Evolutionary conservation across 148 eudicot genomes (phyloP).

Genomic region (Mesembryanthemum crystallinum): DNA sequence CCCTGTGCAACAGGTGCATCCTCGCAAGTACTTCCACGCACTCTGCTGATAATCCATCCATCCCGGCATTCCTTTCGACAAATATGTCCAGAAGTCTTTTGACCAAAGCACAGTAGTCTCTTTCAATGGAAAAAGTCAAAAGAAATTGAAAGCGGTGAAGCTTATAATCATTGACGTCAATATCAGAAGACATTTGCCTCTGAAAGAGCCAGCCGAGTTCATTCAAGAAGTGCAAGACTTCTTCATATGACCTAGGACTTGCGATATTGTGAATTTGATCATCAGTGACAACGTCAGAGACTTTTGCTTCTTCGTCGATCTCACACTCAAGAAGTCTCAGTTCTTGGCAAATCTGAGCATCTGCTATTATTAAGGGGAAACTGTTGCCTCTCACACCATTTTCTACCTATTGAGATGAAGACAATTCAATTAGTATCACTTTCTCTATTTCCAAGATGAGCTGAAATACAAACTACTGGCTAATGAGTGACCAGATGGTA

Average conservation of each 20-base stretch:
- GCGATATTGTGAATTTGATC: constrained; percentile 15
- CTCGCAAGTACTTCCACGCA: constrained; percentile 22
- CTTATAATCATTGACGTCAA: constrained; percentile 22
- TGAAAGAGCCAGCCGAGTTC: constrained; percentile 42
- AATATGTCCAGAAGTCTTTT: constrained; percentile 30
- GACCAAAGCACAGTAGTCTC: constrained; percentile 34
- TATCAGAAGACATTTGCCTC: constrained; percentile 26
- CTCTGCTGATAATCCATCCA: constrained; percentile 27
- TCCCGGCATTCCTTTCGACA: constrained; percentile 17
- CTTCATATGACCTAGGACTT: constrained; percentile 26
- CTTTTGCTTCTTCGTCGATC: constrained; percentile 34
- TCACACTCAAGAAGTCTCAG: constrained; percentile 64
- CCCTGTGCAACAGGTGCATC: constrained; percentile 37
- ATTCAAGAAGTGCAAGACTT: constrained; percentile 30
- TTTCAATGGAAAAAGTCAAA: constrained; percentile 35
- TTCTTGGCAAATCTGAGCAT: constrained; percentile 64
- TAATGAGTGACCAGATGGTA: constrained; percentile 26
- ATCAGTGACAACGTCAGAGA: constrained; percentile 16
- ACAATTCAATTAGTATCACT: constrained; percentile 13
- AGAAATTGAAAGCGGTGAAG: constrained; percentile 33
- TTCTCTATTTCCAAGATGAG: background rate
- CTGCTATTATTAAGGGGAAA: constrained; percentile 75
- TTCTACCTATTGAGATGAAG: constrained; percentile 55
- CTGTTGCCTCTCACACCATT: constrained; percentile 61
- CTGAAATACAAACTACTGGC: background rate